Conservation (phyloP, 139 green algal genomes). For the Desmodesmus armatus region DNA sequence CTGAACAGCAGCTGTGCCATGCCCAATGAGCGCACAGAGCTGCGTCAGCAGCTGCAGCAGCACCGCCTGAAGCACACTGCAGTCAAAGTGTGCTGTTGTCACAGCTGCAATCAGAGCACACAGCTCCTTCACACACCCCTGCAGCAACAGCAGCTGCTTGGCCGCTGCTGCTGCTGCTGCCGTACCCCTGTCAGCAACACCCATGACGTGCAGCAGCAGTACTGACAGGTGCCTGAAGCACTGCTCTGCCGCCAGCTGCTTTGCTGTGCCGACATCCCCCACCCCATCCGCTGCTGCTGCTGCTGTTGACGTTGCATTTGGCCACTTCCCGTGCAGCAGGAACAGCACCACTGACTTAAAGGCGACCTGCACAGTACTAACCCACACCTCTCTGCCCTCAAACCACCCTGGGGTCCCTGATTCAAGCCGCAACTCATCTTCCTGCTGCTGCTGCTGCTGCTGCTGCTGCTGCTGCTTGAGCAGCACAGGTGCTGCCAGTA, state of each 20-base stretch:
- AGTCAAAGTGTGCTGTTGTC: not conserved
- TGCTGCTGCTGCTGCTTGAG: conserved; percentile 2
- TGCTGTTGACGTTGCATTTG: conserved; percentile 4
- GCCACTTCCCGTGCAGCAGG: conserved; percentile 10
- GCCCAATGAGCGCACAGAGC: not conserved
- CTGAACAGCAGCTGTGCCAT: not conserved
- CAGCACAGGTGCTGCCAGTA: not conserved
- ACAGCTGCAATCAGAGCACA: not conserved
- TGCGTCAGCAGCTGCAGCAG: conserved; percentile 35
- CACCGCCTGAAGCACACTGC: not conserved
- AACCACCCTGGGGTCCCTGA: not conserved
- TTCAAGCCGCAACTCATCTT: not conserved
- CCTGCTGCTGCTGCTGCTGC: not conserved
- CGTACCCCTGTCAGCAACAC: not conserved
- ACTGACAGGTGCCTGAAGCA: conserved; percentile 26
- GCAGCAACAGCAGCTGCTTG: not conserved
- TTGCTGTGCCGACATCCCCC: not conserved
- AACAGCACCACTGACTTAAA: conserved; percentile 11
- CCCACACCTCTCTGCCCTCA: not conserved
- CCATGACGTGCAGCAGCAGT: not conserved
- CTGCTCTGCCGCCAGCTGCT: conserved; percentile 24
- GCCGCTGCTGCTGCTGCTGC: not conserved
- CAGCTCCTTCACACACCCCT: conserved; percentile 33
- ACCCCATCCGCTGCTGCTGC: conserved; percentile 4
- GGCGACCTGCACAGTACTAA: not conserved